Evolutionary conservation across 805 yeast genomes (phyloP).

Genomic region (Candida ponderosae): DNA sequence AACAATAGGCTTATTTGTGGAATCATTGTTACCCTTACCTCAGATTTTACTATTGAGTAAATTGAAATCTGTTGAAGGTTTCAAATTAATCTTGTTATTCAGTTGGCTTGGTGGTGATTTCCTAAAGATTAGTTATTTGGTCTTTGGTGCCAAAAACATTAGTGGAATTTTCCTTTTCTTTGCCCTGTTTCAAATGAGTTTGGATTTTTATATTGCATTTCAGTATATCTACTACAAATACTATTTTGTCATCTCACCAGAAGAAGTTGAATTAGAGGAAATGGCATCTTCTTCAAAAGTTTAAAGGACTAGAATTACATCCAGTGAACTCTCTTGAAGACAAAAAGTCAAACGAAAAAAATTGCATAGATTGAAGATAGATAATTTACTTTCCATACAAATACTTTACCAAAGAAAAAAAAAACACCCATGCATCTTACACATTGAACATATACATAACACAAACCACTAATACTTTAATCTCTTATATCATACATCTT

Average conservation of each 20-base stretch:
- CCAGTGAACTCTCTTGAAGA: too few species aligned
- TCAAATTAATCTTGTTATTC: conserved; percentile 63
- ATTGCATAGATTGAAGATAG: too few species aligned
- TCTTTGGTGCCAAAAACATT: conserved; percentile 70
- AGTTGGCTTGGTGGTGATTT: conserved; percentile 91
- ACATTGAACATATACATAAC: too few species aligned
- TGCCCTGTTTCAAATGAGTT: conserved; percentile 68
- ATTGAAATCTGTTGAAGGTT: conserved; percentile 65
- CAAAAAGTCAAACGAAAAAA: too few species aligned
- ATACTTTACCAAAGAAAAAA: too few species aligned
- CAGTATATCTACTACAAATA: conserved; percentile 62
- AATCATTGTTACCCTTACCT: conserved; percentile 67
- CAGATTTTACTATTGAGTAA: conserved; percentile 66
- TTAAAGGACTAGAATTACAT: too few species aligned
- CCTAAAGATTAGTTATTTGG: conserved; percentile 62
- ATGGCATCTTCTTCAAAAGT: conserved; percentile 1
- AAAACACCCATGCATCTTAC: too few species aligned
- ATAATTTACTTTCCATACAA: too few species aligned
- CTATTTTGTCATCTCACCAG: conserved; percentile 14
- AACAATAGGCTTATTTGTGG: conserved; percentile 59
- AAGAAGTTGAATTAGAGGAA: conserved; percentile 6
- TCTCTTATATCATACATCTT: too few species aligned
- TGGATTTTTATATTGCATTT: conserved; percentile 65
- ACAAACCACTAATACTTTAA: too few species aligned
- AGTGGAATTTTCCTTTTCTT: conserved; percentile 59